Conservation (phyloP, 306 rosid species). For the Casuarina equisetifolia region DNA sequence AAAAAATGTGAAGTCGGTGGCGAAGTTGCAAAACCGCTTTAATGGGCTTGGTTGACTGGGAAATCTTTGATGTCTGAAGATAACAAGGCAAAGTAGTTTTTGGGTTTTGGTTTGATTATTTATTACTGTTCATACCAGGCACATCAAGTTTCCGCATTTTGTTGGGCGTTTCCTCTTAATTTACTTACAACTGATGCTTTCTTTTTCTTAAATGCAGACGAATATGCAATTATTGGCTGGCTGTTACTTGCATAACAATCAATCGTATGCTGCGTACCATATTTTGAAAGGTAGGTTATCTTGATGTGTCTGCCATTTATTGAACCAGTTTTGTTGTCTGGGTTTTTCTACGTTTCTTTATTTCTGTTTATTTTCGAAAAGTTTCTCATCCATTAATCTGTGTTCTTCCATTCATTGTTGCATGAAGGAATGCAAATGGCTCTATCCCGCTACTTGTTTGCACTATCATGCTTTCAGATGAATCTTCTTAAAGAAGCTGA, state of each 20-base stretch:
- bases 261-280: conserved; percentile 84
- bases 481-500: conserved; percentile 91
- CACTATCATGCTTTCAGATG: conserved; percentile 95
- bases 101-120: neutral
- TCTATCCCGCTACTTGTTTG: conserved; percentile 99
- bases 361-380: conserved; percentile 12
- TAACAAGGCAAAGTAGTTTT: too few species aligned
- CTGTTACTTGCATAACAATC: conserved; percentile 85
- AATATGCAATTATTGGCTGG: conserved; percentile 88
- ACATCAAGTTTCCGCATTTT: neutral
- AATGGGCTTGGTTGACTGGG: neutral
- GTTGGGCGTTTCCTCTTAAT: neutral
- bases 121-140: neutral
- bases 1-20: neutral
- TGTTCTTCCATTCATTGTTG: conserved; percentile 34
- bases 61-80: too few species aligned
- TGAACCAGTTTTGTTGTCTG: neutral
- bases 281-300: conserved; percentile 75
- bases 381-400: conserved; percentile 36
- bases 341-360: conserved; percentile 1
- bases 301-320: conserved; percentile 6
- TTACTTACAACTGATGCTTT: neutral
- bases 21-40: neutral
- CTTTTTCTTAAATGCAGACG: conserved; percentile 45
- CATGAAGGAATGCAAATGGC: conserved; percentile 87